Evolutionary conservation across 2,329 filamentous ascomycete species (phyloP).

Genomic region (Botrytis aclada): DNA sequence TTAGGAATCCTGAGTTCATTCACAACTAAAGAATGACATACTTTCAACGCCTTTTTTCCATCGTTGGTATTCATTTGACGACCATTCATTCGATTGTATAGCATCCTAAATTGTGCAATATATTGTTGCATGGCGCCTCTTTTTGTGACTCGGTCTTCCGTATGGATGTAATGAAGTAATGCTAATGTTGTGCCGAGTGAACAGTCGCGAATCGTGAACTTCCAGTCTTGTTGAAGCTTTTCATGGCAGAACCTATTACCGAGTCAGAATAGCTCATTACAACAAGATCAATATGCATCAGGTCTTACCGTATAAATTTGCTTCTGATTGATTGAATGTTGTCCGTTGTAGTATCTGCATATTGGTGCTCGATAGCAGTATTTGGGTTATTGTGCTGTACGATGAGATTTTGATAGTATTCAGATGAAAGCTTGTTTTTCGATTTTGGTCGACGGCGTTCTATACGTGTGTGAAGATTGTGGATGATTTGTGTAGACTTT

Average conservation of each 20-base stretch:
- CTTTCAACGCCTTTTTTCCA: constrained; percentile 20
- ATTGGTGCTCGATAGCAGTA: background rate
- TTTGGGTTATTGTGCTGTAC: constrained; percentile 15
- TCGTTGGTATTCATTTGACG: constrained; percentile 18
- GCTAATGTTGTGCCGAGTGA: constrained; percentile 19
- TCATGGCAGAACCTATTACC: constrained; percentile 19
- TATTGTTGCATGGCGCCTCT: constrained; percentile 21
- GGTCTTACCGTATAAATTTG: background rate
- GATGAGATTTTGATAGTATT: constrained; percentile 23
- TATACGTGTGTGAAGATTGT: constrained; percentile 19
- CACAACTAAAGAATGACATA: constrained; percentile 16
- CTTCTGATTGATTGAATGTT: background rate
- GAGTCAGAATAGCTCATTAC: constrained; percentile 7
- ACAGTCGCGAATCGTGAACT: constrained; percentile 18
- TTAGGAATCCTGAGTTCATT: constrained; percentile 15
- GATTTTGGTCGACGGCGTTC: constrained; percentile 20
- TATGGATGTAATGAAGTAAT: constrained; percentile 20
- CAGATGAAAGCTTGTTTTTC: constrained; percentile 20
- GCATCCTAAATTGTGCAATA: constrained; percentile 20
- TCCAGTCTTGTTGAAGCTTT: constrained; percentile 17
- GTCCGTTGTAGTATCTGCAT: background rate
- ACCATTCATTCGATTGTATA: constrained; percentile 19
- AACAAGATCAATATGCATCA: background rate
- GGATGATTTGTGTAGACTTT: background rate
- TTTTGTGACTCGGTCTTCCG: constrained; percentile 15